Percentiles rank a stretch among this genome's conserved stretches.
Conservation (phyloP, 306 rosid species). For the Oemleria cerasiformis region DNA sequence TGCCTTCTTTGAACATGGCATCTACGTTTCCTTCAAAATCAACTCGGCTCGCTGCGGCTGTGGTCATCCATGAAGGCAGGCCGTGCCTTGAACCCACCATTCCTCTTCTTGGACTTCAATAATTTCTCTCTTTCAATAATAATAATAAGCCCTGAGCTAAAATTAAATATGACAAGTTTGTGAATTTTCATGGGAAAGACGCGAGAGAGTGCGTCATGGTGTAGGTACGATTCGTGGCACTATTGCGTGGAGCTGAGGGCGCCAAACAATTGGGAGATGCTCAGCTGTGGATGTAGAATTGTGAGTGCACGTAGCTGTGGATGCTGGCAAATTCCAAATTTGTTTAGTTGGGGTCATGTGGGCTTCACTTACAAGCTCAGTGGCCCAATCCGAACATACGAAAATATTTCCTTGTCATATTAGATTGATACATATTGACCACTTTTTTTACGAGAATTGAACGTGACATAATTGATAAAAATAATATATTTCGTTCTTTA, state of each 20-base stretch:
- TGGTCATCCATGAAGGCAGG: conserved; percentile 45
- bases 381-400: no score
- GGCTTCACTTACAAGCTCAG: neutral
- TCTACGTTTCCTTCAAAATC: conserved; percentile 39
- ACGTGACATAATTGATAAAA: no score
- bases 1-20: conserved; percentile 17
- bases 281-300: neutral
- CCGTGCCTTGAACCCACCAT: conserved; percentile 44
- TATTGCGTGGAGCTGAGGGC: conserved; percentile 44
- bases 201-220: conserved; percentile 6
- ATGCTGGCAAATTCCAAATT: no score
- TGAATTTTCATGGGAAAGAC: neutral
- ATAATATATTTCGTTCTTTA: no score
- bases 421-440: no score
- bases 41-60: conserved; percentile 38
- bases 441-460: no score
- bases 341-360: neutral
- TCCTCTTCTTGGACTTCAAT: neutral
- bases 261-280: conserved; percentile 31
- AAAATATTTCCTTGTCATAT: no score
- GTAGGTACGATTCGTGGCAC: conserved; percentile 39
- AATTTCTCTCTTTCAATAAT: neutral
- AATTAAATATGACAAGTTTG: no score
- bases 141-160: no score
- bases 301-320: no score